Base-by-base conservation (phyloP, 306 rosid genomes). In the Quercus cerris region DNA sequence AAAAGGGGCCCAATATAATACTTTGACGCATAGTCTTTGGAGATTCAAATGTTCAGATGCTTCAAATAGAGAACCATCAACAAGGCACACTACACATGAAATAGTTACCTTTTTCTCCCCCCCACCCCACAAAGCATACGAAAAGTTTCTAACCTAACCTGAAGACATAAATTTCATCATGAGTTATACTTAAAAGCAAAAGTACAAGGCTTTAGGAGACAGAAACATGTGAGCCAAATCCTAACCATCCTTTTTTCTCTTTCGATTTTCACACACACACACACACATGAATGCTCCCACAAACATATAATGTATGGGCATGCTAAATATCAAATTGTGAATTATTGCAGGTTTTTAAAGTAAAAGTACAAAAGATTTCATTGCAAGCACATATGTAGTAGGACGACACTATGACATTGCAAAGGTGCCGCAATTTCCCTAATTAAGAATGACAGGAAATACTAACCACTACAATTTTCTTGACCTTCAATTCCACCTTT, bases 401-500 rank as follows among this genome's bases (percentile, higher is more conserved):
- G 72, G 14, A 67, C 9, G 4, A 18, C 15, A 68, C n/a, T 46
- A 67, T 67, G 4, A 8, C 51, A 68, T 68, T 6, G 38, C 17
- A 31, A 72, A 44, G 17, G 31, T 5, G 17, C 70, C 2, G n/a
- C 3, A 19, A 3, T 5, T 55, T 25, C 49, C 51, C 30, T 61
- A 51, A 56, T 51, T 28, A 56, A 19, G 77, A 57, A 80, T 38
- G 75, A 80, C 27, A n/a, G 38, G 64, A 78, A 78, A 74, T 35
- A 89, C 93, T 83, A 75, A 94, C 98, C 98, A 92, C 64, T 20
- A 92, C 85, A 71, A 94, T 81, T 85, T 92, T 92, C 62, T 84
- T 82, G 80, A 93, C 89, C 86, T 94, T 94, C 91, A 94, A 78
- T 86, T 94, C 99, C 84, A 94, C 93, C 61, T 91, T 93, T 84